phyloP scores from a whole-genome alignment of 139 green algal species.

The Picochlorum sp. region DNA sequence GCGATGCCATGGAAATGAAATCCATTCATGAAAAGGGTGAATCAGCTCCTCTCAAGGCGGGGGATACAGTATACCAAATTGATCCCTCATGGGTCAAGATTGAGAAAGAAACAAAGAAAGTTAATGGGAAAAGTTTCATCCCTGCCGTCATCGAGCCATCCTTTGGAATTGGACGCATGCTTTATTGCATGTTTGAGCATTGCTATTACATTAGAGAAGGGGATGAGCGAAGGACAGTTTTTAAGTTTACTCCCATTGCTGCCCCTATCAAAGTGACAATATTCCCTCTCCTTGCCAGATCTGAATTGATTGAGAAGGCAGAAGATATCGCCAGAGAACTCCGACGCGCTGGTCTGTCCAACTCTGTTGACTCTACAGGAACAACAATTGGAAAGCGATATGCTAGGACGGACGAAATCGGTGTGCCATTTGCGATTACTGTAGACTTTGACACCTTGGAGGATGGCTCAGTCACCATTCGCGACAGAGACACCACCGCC shows the following conservation, averaged over 20 bases:
- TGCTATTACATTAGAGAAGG: conserved; percentile 77
- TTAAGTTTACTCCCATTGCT: conserved; percentile 82
- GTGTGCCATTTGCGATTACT: conserved; percentile 86
- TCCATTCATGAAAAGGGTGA: conserved; percentile 36
- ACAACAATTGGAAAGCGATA: conserved; percentile 81
- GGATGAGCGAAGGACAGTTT: conserved; percentile 59
- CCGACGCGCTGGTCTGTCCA: conserved; percentile 57
- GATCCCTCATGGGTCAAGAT: conserved; percentile 60
- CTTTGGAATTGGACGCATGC: conserved; percentile 96
- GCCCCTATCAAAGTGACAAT: conserved; percentile 94
- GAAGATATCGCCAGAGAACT: conserved; percentile 47
- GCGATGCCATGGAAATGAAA: conserved; percentile 36
- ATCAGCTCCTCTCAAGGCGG: conserved; percentile 17
- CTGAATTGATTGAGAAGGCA: conserved; percentile 57
- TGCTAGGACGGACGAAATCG: conserved; percentile 38
- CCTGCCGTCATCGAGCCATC: conserved; percentile 97
- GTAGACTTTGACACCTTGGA: conserved; percentile 76
- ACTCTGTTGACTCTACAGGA: conserved; percentile 85
- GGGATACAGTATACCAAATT: conserved; percentile 28
- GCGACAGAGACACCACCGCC: conserved; percentile 82
- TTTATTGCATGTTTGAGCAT: conserved; percentile 99
- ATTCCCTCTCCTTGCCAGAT: conserved; percentile 71
- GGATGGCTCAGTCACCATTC: conserved; percentile 80
- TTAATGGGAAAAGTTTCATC: conserved; percentile 68
- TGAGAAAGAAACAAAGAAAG: conserved; percentile 56